Evolutionary conservation across 768 basidiomycete genomes (phyloP), one percentile per base, ranked within the genome.

Genomic region (Naganishia friedmannii): DNA sequence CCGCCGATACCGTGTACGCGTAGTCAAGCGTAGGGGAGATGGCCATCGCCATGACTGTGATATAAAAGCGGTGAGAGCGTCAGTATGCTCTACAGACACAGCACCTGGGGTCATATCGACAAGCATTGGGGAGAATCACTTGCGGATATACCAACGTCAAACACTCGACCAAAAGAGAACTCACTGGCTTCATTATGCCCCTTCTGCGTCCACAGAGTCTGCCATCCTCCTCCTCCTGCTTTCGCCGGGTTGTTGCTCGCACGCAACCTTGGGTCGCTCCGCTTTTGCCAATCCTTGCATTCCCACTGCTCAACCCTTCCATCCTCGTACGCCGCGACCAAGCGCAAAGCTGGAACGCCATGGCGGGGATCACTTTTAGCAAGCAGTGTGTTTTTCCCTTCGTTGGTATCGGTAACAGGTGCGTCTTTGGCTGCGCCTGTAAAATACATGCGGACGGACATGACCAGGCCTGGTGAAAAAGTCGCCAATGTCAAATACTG

Each of bases 391-490:
- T 3, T 12, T n/a, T 2, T 26, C 4, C 23, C 7, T 21, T 51
- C 48, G 48, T 51, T 34, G 54, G 32, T 8, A 67, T 17, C 28
- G 60, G 10, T 21, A 23, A 31, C 29, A 15, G 29, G 9, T 19
- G 55, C 28, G 19, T 31, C 32, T 29, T 55, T 37, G 28, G 7
- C 29, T 32, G 29, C 39, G 32, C 66, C 69, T 13, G 63, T 54
- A 48, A 82, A 79, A 65, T 86, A 87, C 0, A 96, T 82, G 75
- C 91, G 88, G 71, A 93, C 78, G 0, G 90, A 87, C 95, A 97
- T 99, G 75, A 96, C 87, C 60, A 94, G 89, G 0, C 93, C 93
- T 91, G 73, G 3, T 17, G n/a, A n/a, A n/a, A n/a, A n/a, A n/a
- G n/a, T n/a, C n/a, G n/a, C n/a, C n/a, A n/a, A n/a, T n/a, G n/a